Conservation (phyloP, 1,139 yeast genomes). For the Zygoascus sp. region DNA sequence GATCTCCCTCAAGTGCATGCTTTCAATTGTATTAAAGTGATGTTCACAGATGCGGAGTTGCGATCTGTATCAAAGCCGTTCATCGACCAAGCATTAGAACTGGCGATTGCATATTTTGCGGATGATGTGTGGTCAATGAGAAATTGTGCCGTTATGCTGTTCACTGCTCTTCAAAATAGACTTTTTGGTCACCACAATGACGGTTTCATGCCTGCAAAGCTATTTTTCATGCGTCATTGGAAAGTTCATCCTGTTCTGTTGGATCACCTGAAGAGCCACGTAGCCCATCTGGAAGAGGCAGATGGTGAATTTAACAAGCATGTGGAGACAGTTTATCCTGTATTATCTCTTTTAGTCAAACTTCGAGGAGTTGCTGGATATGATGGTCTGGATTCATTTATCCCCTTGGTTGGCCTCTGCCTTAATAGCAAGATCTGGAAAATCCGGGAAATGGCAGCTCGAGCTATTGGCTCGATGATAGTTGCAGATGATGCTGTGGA, state of each 20-base stretch:
- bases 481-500: slow-evolving; percentile 33
- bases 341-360: slow-evolving; percentile 64
- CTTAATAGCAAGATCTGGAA: slow-evolving; percentile 64
- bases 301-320: slow-evolving; percentile 21
- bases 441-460: slow-evolving; percentile 79
- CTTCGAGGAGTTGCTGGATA: slow-evolving; percentile 57
- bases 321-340: slow-evolving; percentile 65
- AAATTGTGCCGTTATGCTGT: slow-evolving; percentile 91
- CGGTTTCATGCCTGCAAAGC: slow-evolving; percentile 50
- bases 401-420: slow-evolving; percentile 44
- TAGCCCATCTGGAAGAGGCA: slow-evolving; percentile 27
- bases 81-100: slow-evolving; percentile 53
- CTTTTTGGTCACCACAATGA: slow-evolving; percentile 60
- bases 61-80: slow-evolving; percentile 49
- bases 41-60: slow-evolving; percentile 67
- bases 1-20: slow-evolving; percentile 94
- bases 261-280: slow-evolving; percentile 41
- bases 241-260: slow-evolving; percentile 49
- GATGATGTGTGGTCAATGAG: slow-evolving; percentile 78
- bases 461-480: slow-evolving; percentile 55
- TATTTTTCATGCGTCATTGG: slow-evolving; percentile 63
- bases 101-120: slow-evolving; percentile 59
- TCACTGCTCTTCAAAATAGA: slow-evolving; percentile 74
- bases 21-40: slow-evolving; percentile 70
- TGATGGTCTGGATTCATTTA: slow-evolving; percentile 49